phyloP scores from a whole-genome alignment of 2,329 filamentous ascomycete genomes.

The Calonectria leucothoes region DNA sequence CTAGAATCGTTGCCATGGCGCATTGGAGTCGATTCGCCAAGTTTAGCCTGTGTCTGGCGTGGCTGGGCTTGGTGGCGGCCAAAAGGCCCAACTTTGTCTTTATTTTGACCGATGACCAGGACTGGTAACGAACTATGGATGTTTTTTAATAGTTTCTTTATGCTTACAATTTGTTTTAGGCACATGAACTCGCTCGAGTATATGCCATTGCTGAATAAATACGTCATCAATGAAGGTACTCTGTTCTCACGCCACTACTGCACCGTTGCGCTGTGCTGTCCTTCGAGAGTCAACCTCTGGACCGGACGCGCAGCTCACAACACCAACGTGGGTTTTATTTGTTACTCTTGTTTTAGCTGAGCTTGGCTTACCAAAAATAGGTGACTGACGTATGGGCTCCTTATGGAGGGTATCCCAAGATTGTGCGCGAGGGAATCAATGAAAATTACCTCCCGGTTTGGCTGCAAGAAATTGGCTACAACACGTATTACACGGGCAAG shows the following conservation, averaged over 20 bases:
- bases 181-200: conserved; percentile 69
- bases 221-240: conserved; percentile 67
- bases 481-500: conserved; percentile 79
- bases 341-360: neutral
- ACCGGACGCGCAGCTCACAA: conserved; percentile 76
- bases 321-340: conserved; percentile 64
- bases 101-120: conserved; percentile 74
- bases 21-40: neutral
- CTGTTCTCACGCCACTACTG: conserved; percentile 71
- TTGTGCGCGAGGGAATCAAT: conserved; percentile 71
- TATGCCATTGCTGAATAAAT: conserved; percentile 65
- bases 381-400: conserved; percentile 62
- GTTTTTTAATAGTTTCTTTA: neutral
- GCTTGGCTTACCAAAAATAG: neutral
- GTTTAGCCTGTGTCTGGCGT: neutral
- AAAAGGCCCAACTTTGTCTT: conserved; percentile 68
- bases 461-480: conserved; percentile 74
- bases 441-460: conserved; percentile 72
- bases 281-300: conserved; percentile 71
- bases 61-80: neutral
- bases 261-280: conserved; percentile 72
- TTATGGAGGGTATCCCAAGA: conserved; percentile 64
- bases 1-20: neutral
- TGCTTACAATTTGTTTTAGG: conserved; percentile 39
- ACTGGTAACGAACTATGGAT: conserved; percentile 41